Conservation (phyloP, 768 basidiomycete genomes). For the Pholiota conissans region DNA sequence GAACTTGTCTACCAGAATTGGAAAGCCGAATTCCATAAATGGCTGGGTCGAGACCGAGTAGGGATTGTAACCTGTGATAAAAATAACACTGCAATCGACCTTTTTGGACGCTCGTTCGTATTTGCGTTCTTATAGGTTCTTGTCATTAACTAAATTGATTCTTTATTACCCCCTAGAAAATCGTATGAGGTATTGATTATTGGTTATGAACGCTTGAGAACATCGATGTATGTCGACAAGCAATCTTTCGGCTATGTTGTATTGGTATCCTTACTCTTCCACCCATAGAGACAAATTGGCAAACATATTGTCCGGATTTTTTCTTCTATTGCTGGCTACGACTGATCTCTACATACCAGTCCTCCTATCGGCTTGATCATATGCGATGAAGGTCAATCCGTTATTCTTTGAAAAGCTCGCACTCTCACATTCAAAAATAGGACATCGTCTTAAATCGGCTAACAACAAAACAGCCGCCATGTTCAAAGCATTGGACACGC, state of each 20-base stretch:
- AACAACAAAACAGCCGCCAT: conserved; percentile 88
- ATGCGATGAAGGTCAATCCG: conserved; percentile 80
- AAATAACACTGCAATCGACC: conserved; percentile 52
- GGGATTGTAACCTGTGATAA: conserved; percentile 48
- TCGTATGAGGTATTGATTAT: conserved; percentile 88
- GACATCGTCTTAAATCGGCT: conserved; percentile 90
- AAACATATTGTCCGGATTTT: conserved; percentile 21
- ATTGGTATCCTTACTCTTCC: too few relatives aligned
- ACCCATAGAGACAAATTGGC: conserved; percentile 29
- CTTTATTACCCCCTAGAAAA: conserved; percentile 40
- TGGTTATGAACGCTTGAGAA: conserved; percentile 89
- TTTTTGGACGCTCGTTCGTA: conserved; percentile 73
- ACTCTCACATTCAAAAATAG: conserved; percentile 36
- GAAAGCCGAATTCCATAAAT: conserved; percentile 94
- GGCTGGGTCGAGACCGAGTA: conserved; percentile 62
- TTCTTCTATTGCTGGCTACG: neutral
- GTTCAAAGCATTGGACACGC: conserved; percentile 77
- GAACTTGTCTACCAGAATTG: conserved; percentile 64
- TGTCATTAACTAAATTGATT: neutral
- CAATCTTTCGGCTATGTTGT: neutral
- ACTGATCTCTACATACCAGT: conserved; percentile 33
- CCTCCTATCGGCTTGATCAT: conserved; percentile 92
- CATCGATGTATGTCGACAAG: conserved; percentile 63
- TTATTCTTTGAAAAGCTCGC: neutral
- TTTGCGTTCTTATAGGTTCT: neutral